These are phyloP conservation scores for Dryadomyces quercus-mongolicae DNA, from an alignment of 2,329 filamentous ascomycete genomes.

Conservation along the genomic window DNA sequence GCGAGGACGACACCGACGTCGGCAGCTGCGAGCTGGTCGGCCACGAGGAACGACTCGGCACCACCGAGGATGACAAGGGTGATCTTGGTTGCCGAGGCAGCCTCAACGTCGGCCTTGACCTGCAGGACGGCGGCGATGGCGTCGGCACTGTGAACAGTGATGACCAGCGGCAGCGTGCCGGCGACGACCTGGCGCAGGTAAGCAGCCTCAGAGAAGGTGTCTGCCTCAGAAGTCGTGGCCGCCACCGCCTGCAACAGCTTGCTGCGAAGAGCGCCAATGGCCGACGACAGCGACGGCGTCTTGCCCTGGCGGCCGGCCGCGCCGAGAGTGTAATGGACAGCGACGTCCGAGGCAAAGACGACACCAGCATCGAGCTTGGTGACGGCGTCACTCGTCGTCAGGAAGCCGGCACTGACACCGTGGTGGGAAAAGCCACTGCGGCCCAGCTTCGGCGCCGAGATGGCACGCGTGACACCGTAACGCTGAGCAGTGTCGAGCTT, in stretches of 20 bases:
- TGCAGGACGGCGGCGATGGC: constrained; percentile 46
- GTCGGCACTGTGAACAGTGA: constrained; percentile 52
- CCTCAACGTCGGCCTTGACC: constrained; percentile 45
- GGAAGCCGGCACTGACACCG: constrained; percentile 47
- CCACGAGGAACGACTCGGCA: constrained; percentile 50
- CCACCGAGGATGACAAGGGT: constrained; percentile 48
- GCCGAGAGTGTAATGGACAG: constrained; percentile 44
- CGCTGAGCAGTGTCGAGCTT: constrained; percentile 39
- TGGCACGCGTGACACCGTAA: constrained; percentile 46
- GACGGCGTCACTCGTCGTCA: constrained; percentile 36
- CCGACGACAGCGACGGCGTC: constrained; percentile 39
- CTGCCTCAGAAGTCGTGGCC: constrained; percentile 11
- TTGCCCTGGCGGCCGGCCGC: constrained; percentile 29
- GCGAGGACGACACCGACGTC: constrained; percentile 47
- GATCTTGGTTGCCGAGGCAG: constrained; percentile 22
- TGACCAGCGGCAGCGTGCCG: constrained; percentile 40
- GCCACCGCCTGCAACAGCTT: constrained; percentile 41
- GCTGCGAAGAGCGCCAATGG: constrained; percentile 36
- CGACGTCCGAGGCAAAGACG: constrained; percentile 40
- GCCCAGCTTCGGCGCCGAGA: constrained; percentile 40
- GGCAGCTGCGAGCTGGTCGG: constrained; percentile 42
- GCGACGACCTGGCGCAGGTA: constrained; percentile 42
- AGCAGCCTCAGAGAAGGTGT: constrained; percentile 33
- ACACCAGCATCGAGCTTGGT: constrained; percentile 34
- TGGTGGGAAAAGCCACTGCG: constrained; percentile 29